Base-by-base conservation (phyloP, 2,329 filamentous ascomycete genomes). In the Dactylella cylindrospora region DNA sequence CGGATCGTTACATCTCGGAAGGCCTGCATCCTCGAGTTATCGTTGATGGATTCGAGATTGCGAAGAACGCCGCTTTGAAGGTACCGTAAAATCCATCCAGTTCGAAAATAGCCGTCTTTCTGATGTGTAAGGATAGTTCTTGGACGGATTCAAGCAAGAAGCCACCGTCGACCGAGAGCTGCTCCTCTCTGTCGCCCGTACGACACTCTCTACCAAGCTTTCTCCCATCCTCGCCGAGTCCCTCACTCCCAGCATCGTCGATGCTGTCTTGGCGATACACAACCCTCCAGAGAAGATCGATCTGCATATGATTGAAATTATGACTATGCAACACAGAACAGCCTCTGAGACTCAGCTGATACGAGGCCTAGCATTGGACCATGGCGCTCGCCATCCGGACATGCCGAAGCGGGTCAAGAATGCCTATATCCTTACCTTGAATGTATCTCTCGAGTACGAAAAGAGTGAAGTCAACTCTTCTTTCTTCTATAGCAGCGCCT, bases 281-380 rank as follows among this genome's bases (percentile, higher is more conserved):
- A 81, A 90, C 73, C 78, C 88, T 13, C 88, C 88, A 20, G 84
- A 83, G 65, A 97, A 97, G 78, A 94, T 94, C 53, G 93, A 98
- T 76, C 76, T 98, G 71, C 91, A 97, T 78, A 98, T 98, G 93
- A 81, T 98, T 68, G 93, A 98, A 76, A 97, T 98, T 70, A 98
- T 98, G 93, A 97, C 95, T 74, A 97, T 98, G 91, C 93, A 98
- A 77, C 93, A 98, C 78, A 87, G 91, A 69, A 90, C 88, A 46
- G 90, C 91, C 59, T 88, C 93, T 25, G 93, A 98, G 74, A 98
- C 93, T 54, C 90, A 95, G 74, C 83, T 98, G 60, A 96, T 98
- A 74, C 84, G 87, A 67, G 93, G 93, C 61, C 79, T 98, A 57
- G 93, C 89, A 7, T 78, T 98, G 64, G 93, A 98, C 71, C 93